phyloP scores from a whole-genome alignment of 495 filamentous ascomycete genomes.

The Durotheca rogersii region DNA sequence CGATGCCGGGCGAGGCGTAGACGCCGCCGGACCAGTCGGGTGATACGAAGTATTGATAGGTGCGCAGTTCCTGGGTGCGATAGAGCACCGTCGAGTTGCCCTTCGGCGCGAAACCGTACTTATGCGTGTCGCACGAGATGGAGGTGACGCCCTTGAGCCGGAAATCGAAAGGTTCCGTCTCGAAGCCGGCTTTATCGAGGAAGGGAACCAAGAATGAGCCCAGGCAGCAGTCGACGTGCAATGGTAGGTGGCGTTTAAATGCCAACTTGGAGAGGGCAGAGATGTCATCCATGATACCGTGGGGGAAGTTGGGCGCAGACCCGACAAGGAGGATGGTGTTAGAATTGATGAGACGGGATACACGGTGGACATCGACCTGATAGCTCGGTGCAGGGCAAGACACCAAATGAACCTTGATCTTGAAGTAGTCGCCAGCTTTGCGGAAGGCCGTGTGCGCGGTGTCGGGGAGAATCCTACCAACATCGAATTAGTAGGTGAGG shows the following conservation, averaged over 20 bases:
- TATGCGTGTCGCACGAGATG: constrained; percentile 96
- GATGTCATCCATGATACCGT: constrained; percentile 97
- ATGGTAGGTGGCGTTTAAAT: constrained; percentile 70
- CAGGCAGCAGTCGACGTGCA: constrained; percentile 97
- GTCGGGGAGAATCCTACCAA: constrained; percentile 78
- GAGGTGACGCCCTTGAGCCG: constrained; percentile 87
- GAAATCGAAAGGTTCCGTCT: constrained; percentile 88
- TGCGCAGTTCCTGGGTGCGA: constrained; percentile 71
- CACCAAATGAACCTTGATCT: constrained; percentile 90
- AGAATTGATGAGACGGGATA: constrained; percentile 84
- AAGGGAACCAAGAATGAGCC: constrained; percentile 93
- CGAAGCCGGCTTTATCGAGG: constrained; percentile 88
- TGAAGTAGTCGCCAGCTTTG: constrained; percentile 93
- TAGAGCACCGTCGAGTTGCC: constrained; percentile 92
- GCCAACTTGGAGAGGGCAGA: constrained; percentile 81
- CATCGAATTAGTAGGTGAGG: constrained; percentile 1
- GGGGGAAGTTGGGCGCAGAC: constrained; percentile 94
- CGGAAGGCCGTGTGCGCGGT: constrained; percentile 95
- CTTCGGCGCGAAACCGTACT: constrained; percentile 98
- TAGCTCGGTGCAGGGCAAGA: constrained; percentile 81
- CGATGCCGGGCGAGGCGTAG: constrained; percentile 87
- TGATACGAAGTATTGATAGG: constrained; percentile 93
- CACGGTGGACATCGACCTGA: constrained; percentile 74
- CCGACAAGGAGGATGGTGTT: constrained; percentile 97
- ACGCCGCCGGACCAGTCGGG: constrained; percentile 95